These are phyloP conservation scores for Kwoniella sp. DNA, from an alignment of 768 basidiomycete species.

Conservation along the genomic window DNA sequence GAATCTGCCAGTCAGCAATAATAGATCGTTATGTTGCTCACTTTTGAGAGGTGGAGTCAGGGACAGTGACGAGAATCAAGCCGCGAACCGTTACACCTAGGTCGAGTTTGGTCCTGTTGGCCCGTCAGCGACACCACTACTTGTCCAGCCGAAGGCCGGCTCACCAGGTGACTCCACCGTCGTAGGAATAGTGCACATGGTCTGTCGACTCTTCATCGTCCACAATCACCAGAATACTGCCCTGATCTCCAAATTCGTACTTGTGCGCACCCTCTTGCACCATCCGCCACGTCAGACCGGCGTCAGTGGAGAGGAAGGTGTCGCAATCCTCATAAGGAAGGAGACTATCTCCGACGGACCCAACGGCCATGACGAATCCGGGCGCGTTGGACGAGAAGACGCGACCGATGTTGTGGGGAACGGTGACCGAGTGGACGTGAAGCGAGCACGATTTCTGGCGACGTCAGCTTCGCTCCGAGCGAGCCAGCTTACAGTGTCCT, in stretches of 20 bases:
- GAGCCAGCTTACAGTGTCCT: constrained; percentile 48
- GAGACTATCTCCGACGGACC: constrained; percentile 69
- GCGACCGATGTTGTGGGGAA: constrained; percentile 86
- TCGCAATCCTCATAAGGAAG: constrained; percentile 77
- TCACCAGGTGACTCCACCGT: constrained; percentile 79
- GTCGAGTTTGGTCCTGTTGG: constrained; percentile 63
- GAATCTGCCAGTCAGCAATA: constrained; percentile 53
- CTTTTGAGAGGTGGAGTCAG: constrained; percentile 94
- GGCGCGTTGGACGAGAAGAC: constrained; percentile 94
- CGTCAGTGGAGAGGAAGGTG: constrained; percentile 88
- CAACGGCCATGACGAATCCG: constrained; percentile 94
- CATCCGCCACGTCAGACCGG: constrained; percentile 81
- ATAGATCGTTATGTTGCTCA: neutral
- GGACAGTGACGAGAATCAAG: constrained; percentile 75
- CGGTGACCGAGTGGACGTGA: constrained; percentile 88
- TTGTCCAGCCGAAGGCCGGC: constrained; percentile 35
- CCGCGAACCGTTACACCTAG: constrained; percentile 69
- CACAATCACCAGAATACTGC: constrained; percentile 73
- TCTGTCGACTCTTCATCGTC: constrained; percentile 78
- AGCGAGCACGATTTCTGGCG: constrained; percentile 64
- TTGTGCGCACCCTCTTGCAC: constrained; percentile 70
- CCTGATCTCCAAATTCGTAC: constrained; percentile 90
- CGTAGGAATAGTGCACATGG: constrained; percentile 68
- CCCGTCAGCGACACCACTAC: neutral
- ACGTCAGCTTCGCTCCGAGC: neutral